Base-by-base conservation (phyloP, 495 filamentous ascomycete species). In the Penicillium soppii region DNA sequence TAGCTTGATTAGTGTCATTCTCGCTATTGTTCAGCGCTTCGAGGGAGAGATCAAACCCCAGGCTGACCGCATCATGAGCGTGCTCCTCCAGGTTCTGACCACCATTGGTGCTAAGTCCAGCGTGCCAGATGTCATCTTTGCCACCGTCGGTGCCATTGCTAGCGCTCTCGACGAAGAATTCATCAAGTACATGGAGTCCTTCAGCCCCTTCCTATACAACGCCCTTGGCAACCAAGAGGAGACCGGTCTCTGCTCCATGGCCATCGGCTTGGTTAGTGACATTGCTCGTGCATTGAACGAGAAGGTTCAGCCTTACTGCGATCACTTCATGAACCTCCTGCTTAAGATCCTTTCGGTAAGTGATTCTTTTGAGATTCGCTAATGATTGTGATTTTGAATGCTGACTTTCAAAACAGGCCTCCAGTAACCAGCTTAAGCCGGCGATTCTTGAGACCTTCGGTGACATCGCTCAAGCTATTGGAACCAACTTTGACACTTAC, bases 371-470 rank as follows among this genome's bases (percentile, higher is more conserved):
- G 13, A 16, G 1, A 46, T 15, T 21, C 12, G n/a, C 4, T 20
- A 5, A 5, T 16, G 10, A 29, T n/a, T n/a, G n/a, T 20, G 23
- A 43, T 9, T 8, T 20, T 9, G 8, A 37, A 30, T 47, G 9
- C 21, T 47, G 4, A 47, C 20, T 25, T n/a, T 3, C 3, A 1
- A 36, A 41, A n/a, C 46, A 70, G 61, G 70, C 67, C 23, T 82
- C 95, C 20, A 88, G 90, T 53, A 96, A 97, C 69, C 91, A 96
- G 68, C 94, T 97, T 70, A 97, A 97, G 79, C 94, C 94, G 26
- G 92, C 95, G 12, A 97, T 98, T 50, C 81, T 98, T 16, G 92
- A 97, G 68, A 96, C 90, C 61, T 98, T 98, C 66, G 95, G 94
- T 47, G 94, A 98, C 68, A 96, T 97, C 70, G 92, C 95, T 47